Evolutionary conservation across 2,329 filamentous ascomycete species (phyloP).

Genomic region (Teratosphaeria destructans): DNA sequence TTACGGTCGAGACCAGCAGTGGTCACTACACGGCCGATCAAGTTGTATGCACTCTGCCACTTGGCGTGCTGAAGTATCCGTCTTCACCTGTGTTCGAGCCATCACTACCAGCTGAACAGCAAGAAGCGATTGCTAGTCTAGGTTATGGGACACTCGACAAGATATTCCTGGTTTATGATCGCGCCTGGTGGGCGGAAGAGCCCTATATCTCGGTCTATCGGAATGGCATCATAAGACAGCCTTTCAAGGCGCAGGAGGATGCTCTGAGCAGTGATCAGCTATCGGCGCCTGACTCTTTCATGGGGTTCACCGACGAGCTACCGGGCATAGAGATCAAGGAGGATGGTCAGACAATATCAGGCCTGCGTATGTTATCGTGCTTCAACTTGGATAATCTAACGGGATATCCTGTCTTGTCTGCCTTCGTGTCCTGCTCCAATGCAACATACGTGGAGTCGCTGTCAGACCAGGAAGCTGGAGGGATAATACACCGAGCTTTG

Average conservation of each 20-base stretch:
- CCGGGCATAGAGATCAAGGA: slow-evolving; percentile 11
- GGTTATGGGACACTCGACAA: slow-evolving; percentile 19
- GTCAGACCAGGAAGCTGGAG: slow-evolving; percentile 9
- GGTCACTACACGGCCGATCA: slow-evolving; percentile 9
- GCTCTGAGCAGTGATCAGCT: neutral
- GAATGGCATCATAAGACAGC: slow-evolving; percentile 6
- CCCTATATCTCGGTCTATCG: slow-evolving; percentile 10
- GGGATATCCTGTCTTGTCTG: slow-evolving; percentile 10
- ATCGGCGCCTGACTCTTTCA: slow-evolving; percentile 8
- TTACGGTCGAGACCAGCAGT: slow-evolving; percentile 6
- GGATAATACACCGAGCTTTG: slow-evolving; percentile 13
- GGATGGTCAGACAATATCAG: slow-evolving; percentile 7
- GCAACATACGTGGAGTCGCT: slow-evolving; percentile 12
- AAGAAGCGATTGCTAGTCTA: slow-evolving; percentile 8
- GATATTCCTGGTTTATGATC: slow-evolving; percentile 13
- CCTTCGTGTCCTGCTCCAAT: slow-evolving; percentile 16
- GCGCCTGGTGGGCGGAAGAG: slow-evolving; percentile 14
- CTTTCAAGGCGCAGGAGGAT: neutral
- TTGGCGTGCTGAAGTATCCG: slow-evolving; percentile 14
- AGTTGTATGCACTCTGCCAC: slow-evolving; percentile 15
- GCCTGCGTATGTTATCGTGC: slow-evolving; percentile 9
- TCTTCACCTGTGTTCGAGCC: slow-evolving; percentile 10
- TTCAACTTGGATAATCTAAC: slow-evolving; percentile 15
- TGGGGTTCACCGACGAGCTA: slow-evolving; percentile 14
- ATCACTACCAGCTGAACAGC: slow-evolving; percentile 8